Evolutionary conservation across 2,329 filamentous ascomycete genomes (phyloP).

Genomic region (Orbilia oligospora): DNA sequence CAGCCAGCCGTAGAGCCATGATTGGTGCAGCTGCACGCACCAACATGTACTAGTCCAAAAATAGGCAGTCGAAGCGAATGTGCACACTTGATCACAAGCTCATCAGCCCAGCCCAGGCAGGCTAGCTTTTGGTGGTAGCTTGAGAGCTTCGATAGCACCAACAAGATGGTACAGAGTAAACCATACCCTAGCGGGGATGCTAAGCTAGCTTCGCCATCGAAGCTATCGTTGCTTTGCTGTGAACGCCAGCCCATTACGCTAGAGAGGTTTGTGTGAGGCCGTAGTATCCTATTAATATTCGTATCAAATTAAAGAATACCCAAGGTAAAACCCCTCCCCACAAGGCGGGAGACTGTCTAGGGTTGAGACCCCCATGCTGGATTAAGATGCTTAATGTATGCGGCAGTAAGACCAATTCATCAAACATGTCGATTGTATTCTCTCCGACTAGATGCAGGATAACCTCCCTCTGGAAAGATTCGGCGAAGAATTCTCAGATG

Average conservation of each 20-base stretch:
- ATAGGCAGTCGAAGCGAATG: slow-evolving; percentile 43
- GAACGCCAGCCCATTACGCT: not conserved
- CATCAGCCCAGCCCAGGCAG: slow-evolving; percentile 21
- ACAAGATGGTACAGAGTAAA: not conserved
- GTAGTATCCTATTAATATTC: not conserved
- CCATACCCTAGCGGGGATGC: not conserved
- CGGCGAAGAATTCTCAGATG: slow-evolving; percentile 4
- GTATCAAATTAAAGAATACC: slow-evolving; percentile 2
- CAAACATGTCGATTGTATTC: slow-evolving; percentile 1
- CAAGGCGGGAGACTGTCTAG: not conserved
- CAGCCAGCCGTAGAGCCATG: slow-evolving; percentile 32
- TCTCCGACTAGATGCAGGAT: no score
- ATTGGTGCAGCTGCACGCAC: slow-evolving; percentile 47
- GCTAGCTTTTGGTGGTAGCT: slow-evolving; percentile 9
- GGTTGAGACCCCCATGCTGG: not conserved
- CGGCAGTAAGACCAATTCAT: slow-evolving; percentile 5
- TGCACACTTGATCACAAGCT: slow-evolving; percentile 39
- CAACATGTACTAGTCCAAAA: slow-evolving; percentile 33
- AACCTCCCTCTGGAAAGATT: not conserved
- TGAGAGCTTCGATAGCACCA: not conserved
- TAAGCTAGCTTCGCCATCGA: slow-evolving; percentile 28
- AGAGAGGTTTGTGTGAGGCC: not conserved
- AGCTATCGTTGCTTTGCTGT: slow-evolving; percentile 8
- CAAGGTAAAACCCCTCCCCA: not conserved
- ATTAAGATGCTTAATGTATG: not conserved